A percentile compares a stretch with the other conserved stretches of the same genome.
phyloP scores from a whole-genome alignment of 2,329 filamentous ascomycete species.

The Sporothrix protearum region DNA sequence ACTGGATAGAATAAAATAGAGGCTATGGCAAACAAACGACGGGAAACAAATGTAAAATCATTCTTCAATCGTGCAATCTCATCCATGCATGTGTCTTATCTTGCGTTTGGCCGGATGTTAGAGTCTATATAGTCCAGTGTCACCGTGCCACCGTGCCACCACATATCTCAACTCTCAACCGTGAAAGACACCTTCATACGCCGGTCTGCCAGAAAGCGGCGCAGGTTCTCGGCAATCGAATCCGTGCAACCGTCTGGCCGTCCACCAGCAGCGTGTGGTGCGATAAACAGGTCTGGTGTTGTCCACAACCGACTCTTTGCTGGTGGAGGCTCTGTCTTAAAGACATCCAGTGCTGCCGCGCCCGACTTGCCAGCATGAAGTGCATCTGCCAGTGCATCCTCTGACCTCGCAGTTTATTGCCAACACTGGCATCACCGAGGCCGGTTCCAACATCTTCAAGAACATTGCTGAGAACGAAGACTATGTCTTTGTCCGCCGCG shows the following conservation, averaged over 20 bases:
- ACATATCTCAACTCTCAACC: neutral
- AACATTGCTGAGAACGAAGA: constrained; percentile 58
- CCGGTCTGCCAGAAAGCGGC: neutral
- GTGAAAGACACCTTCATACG: constrained; percentile 1
- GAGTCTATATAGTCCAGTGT: neutral
- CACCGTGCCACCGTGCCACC: neutral
- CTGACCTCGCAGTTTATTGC: constrained; percentile 52
- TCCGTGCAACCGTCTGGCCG: neutral
- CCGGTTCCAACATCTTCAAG: constrained; percentile 53
- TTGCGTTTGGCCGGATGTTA: too few relatives aligned
- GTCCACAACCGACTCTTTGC: neutral
- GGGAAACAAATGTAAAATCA: neutral
- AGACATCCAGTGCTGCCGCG: neutral
- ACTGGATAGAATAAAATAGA: constrained; percentile 5
- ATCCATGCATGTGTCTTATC: neutral
- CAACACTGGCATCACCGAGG: constrained; percentile 53
- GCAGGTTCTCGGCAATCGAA: constrained; percentile 1
- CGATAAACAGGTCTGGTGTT: neutral
- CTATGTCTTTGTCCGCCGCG: constrained; percentile 56
- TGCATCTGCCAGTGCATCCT: neutral
- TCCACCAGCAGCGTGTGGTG: neutral
- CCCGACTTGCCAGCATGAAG: neutral
- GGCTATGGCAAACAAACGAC: constrained; percentile 28
- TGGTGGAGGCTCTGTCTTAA: neutral
- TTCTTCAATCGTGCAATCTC: neutral